A percentile compares a stretch with the other conserved stretches of the same genome.
Evolutionary conservation across 768 basidiomycete genomes (phyloP).

Genomic region (Hemileccinum rubropunctum): DNA sequence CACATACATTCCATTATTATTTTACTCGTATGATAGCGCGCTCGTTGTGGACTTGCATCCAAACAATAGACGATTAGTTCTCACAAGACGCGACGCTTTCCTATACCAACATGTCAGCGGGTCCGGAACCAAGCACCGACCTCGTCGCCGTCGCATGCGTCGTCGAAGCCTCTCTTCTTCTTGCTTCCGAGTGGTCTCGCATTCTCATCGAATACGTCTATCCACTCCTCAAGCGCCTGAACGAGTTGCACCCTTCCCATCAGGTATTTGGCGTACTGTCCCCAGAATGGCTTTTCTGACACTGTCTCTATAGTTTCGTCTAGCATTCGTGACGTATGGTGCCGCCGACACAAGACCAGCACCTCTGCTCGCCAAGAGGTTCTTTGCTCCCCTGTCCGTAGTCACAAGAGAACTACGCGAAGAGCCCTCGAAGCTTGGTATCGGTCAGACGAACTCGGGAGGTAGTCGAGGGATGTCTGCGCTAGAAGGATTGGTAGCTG

Average conservation of each 20-base stretch:
- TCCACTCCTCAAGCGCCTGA: constrained; percentile 51
- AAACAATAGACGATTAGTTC: constrained; percentile 10
- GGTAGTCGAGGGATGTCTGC: constrained; percentile 58
- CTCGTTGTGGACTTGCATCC: constrained; percentile 6
- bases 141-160: constrained; percentile 54
- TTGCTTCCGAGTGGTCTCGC: constrained; percentile 52
- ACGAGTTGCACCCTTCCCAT: constrained; percentile 38
- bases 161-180: constrained; percentile 55
- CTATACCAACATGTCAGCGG: constrained; percentile 17
- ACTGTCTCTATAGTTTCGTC: constrained; percentile 30
- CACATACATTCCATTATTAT: constrained; percentile 16
- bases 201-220: constrained; percentile 47
- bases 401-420: constrained; percentile 46
- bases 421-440: constrained; percentile 48
- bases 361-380: constrained; percentile 55
- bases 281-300: neutral
- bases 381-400: constrained; percentile 45
- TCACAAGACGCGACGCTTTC: neutral
- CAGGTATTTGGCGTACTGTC: constrained; percentile 31
- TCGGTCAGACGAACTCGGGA: constrained; percentile 54
- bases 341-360: constrained; percentile 52
- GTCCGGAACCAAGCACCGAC: constrained; percentile 21
- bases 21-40: constrained; percentile 1
- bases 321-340: constrained; percentile 64
- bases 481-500: constrained; percentile 68